These are phyloP conservation scores for Xylaria grammica DNA, from an alignment of 495 filamentous ascomycete genomes.

Conservation along the genomic window DNA sequence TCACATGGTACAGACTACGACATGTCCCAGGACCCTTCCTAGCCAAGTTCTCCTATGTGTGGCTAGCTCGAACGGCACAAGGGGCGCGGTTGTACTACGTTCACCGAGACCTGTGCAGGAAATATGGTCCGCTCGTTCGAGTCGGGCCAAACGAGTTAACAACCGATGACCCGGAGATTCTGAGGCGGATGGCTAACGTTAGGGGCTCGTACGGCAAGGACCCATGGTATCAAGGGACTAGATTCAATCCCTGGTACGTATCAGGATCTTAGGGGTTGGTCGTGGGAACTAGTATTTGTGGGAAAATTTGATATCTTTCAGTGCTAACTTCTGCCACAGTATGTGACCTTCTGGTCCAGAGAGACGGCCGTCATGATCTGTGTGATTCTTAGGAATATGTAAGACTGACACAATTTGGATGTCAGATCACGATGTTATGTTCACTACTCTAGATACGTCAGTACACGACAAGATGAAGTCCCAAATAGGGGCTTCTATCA, in stretches of 20 bases:
- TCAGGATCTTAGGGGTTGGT: too few species aligned
- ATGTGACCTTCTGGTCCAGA: too few species aligned
- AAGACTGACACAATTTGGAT: too few species aligned
- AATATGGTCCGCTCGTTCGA: conserved; percentile 34
- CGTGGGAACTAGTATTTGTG: too few species aligned
- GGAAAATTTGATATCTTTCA: too few species aligned
- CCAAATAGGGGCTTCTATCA: conserved; percentile 42
- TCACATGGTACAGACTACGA: conserved; percentile 30
- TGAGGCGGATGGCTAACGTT: conserved; percentile 37
- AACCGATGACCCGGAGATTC: conserved; percentile 44
- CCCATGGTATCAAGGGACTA: conserved; percentile 36
- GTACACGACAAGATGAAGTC: conserved; percentile 34
- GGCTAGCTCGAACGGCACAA: conserved; percentile 18
- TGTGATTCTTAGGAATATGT: too few species aligned
- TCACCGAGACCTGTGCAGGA: conserved; percentile 18
- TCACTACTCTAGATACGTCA: conserved; percentile 32
- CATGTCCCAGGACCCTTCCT: conserved; percentile 30
- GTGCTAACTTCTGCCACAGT: too few species aligned
- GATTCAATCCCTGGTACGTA: conserved; percentile 40
- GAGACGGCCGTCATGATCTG: too few species aligned
- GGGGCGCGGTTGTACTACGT: conserved; percentile 19
- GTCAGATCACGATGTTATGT: conserved; percentile 42
- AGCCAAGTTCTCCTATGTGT: conserved; percentile 32
- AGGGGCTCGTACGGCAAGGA: conserved; percentile 34
- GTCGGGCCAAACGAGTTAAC: conserved; percentile 42